Percentiles rank a stretch among this genome's conserved stretches.
Evolutionary conservation across 2,329 filamentous ascomycete genomes (phyloP).

Genomic region (Capronia coronata): DNA sequence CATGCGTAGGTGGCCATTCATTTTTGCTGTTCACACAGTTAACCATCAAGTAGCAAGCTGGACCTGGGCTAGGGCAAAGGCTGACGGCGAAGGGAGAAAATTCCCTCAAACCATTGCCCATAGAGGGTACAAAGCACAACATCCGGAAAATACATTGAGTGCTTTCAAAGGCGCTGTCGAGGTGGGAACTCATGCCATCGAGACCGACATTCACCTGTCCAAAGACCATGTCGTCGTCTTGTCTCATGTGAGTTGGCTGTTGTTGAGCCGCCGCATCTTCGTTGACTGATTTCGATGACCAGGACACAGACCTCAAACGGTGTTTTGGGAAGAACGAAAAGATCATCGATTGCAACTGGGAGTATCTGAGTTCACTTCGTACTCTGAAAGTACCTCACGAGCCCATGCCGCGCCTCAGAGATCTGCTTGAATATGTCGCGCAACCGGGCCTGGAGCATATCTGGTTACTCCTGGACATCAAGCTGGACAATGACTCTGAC

Average conservation of each 20-base stretch:
- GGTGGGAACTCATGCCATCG: conserved; percentile 71
- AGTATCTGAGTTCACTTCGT: conserved; percentile 60
- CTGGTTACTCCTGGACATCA: conserved; percentile 85
- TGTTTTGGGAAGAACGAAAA: conserved; percentile 71
- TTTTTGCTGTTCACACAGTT: neutral
- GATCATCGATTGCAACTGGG: conserved; percentile 71
- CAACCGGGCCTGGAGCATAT: conserved; percentile 58
- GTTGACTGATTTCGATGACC: conserved; percentile 33
- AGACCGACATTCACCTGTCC: conserved; percentile 81
- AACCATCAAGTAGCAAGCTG: conserved; percentile 26
- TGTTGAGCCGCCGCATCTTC: neutral
- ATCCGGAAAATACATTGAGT: conserved; percentile 79
- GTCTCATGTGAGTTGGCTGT: conserved; percentile 57
- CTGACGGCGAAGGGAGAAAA: conserved; percentile 19
- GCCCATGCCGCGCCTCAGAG: conserved; percentile 64
- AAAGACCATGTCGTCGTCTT: conserved; percentile 78
- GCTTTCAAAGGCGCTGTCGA: conserved; percentile 69
- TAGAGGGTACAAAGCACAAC: conserved; percentile 56
- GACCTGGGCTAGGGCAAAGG: conserved; percentile 30
- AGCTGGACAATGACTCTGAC: conserved; percentile 50
- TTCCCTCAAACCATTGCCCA: conserved; percentile 40
- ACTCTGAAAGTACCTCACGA: conserved; percentile 63
- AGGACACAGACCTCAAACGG: conserved; percentile 70
- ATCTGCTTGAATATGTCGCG: conserved; percentile 66
- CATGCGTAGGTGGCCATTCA: conserved; percentile 1